A percentile compares a stretch with the other conserved stretches of the same genome.
Conservation (phyloP, 345 rosid genomes). For the Arabidopsis thaliana region TAIR10.1 NC_003070.9:18109001-18109500, state of each 20-base stretch:
- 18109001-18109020: slow-evolving; percentile 92
- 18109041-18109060: slow-evolving; percentile 85
- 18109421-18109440: slow-evolving; percentile 31
- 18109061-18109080: slow-evolving; percentile 77
- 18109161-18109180: slow-evolving; percentile 28
- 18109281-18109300: slow-evolving; percentile 36
- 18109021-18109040: slow-evolving; percentile 82
- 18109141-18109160: slow-evolving; percentile 31
- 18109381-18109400: slow-evolving; percentile 5
- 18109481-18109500: slow-evolving; percentile 90
- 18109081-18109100: slow-evolving; percentile 75
- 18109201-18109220: slow-evolving; percentile 24
- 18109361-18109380: neutral
- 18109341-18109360: slow-evolving; percentile 49
- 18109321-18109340: slow-evolving; percentile 44
- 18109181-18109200: slow-evolving; percentile 30
- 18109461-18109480: slow-evolving; percentile 75
- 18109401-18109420: slow-evolving; percentile 10
- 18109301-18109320: slow-evolving; percentile 46
- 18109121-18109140: slow-evolving; percentile 23
- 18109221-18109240: slow-evolving; percentile 21
- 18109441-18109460: slow-evolving; percentile 48
- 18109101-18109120: slow-evolving; percentile 58
- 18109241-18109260: slow-evolving; percentile 25
- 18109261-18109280: slow-evolving; percentile 44